Base-by-base conservation (phyloP, 495 filamentous ascomycete species). In the Haplographium delicatum region DNA sequence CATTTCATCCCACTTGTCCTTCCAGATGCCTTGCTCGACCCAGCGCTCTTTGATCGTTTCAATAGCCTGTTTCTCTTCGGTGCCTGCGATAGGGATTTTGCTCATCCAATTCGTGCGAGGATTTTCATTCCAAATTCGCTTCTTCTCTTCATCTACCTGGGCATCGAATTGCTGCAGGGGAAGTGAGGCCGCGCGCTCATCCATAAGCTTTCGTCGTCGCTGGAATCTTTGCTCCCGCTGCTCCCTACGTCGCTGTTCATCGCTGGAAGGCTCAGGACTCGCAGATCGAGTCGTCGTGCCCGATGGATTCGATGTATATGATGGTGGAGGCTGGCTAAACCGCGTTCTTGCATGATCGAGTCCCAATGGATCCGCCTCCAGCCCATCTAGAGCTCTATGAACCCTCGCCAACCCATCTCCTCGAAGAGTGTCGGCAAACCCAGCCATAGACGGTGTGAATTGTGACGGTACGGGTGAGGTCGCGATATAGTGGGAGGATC, bases 1-100 rank as follows among this genome's bases (percentile, higher is more conserved):
- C 5, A 34, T 18, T 4, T 34, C 11, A 35, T 37, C 13, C 16
- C 3, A 61, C 24, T 43, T 30, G 1, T 60, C 24, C 18, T 56
- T 56, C 62, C 62, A 66, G 20, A 64, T 64, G n/a, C 56, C 56
- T 28, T 64, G 62, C 56, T 62, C 54, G 0, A 60, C 28, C 61
- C 62, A 66, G 11, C 48, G 47, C 33, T 54, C 48, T 30, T 53
- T 50, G 11, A 63, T 24, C 15, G n/a, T 34, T 47, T 53, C 18
- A 7, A 16, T 10, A 24, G 48, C 54, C 11, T 19, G 25, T 16
- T 49, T 19, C 15, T 45, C 35, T 5, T 35, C 38, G 44, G 27
- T 44, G 8, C 43, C 0, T 37, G 8, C 8, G 8, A 18, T 42
- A 31, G 25, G 20, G n/a, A 27, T 5, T 31, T 4, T 48, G 45